Evolutionary conservation across 73 alveolate genomes (phyloP), one percentile per base, ranked within the genome.

Genomic region (Paramecium octaurelia): DNA sequence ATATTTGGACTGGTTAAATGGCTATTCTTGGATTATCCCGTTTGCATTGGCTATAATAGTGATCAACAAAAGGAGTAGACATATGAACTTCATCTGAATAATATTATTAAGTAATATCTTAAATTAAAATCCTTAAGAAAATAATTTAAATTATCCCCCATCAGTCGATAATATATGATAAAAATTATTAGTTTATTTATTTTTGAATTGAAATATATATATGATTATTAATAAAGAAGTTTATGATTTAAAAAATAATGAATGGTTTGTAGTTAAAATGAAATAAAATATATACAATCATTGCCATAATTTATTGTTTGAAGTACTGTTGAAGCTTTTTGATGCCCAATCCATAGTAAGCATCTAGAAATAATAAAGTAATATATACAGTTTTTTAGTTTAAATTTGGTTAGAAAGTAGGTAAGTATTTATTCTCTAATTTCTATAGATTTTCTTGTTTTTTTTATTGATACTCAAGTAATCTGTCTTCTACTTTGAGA

Each of bases 401-500:
- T 12, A 73, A 12, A 36, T 73, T 73, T 10, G 87, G 87, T 35
- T 73, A 3, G 8, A 73, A 73, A 16, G 87, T 73, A 31, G 87
- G 87, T 36, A 73, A 73, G 10, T 73, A 73, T 43, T 73, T 73
- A 73, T 73, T 73, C 35, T 73, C 87, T 8, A 73, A 20, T 73
- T 73, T 73, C 4, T 36, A n/a, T 31, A 73, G 10, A 43, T 73
- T 73, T 36, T 73, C 68, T 73, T 73, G 16, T 73, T 73, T 73
- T 38, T 40, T 73, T 38, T 36, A 73, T 38, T 73, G 46, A 73
- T 73, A 73, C 8, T 73, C 87, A 20, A 73, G 21, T 36, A 73
- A 73, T 73, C 87, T 73, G 35, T 73, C 87, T 38, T 73, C 87
- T 14, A 73, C 87, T 73, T 73, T 73, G 10, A 12, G 16, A 64